Conservation (phyloP, 2,329 filamentous ascomycete species). For the Trichophyton verrucosum region DNA sequence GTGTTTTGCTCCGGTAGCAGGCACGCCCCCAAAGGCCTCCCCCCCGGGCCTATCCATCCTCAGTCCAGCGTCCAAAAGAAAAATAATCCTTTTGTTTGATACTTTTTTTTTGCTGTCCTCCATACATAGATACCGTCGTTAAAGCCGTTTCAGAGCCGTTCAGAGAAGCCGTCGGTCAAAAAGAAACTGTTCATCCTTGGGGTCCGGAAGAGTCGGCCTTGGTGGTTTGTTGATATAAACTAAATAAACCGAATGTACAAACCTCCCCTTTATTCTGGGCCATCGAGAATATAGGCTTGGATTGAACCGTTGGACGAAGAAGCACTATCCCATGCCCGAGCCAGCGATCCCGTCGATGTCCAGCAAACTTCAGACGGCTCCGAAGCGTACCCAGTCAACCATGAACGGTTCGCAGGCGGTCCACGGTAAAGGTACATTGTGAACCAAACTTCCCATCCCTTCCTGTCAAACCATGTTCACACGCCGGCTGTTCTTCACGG, state of each 20-base stretch:
- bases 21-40: not conserved
- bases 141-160: not conserved
- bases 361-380: conserved; percentile 15
- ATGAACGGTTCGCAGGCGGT: not conserved
- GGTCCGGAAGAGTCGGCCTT: not conserved
- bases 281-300: not conserved
- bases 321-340: not conserved
- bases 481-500: not conserved
- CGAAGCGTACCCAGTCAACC: conserved; percentile 6
- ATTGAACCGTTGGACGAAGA: not conserved
- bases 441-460: not conserved
- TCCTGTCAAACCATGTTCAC: not conserved
- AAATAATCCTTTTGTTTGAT: too few relatives aligned
- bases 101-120: not conserved
- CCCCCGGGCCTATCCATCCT: not conserved
- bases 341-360: not conserved
- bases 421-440: not conserved
- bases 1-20: not conserved
- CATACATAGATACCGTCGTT: not conserved
- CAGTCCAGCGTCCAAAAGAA: not conserved
- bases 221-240: not conserved
- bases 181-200: not conserved
- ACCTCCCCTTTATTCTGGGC: not conserved
- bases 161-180: not conserved
- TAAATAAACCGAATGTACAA: conserved; percentile 1